Base-by-base conservation (phyloP, 768 basidiomycete genomes). In the Boletus patriciae region DNA sequence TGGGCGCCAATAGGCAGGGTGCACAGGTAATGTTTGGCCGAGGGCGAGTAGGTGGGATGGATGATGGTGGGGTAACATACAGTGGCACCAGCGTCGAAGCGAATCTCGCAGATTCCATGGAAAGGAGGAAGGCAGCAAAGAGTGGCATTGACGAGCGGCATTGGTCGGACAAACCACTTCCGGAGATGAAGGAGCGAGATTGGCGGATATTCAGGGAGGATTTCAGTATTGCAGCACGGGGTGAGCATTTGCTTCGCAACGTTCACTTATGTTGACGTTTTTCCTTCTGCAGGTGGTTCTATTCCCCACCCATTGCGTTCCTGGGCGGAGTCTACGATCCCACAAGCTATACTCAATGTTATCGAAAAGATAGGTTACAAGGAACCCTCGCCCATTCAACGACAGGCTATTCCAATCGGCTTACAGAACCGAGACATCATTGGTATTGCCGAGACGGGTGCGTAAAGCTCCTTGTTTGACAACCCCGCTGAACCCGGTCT, bases 161-260 rank as follows among this genome's bases (percentile, higher is more conserved):
- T 76, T 99, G 97, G 97, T 89, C 92, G 0, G 95, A 98, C 16
- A 99, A 99, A 72, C 83, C 87, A 2, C 76, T 98, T 41, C 70
- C 80, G 4, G 94, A 98, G 74, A 98, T 99, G 70, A 93, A 90
- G 69, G 97, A 98, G 66, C 81, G 97, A 46, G 97, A 99, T 70
- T 99, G 97, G 97, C 85, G 97, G 65, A 99, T 99, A 70, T 98
- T 99, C 78, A 79, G 95, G 59, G 97, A 98, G 73, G 97, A 99
- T 74, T 99, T 96, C 76, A 95, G 88, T 66, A 99, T 99, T 57
- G 86, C 92, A 55, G 88, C 95, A 1, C 76, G 95, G 73, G 96
- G 95, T 88, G 49, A 70, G 36, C 7, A 37, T n/a, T 55, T 40
- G 46, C 54, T 46, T 52, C 27, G 23, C 29, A 19, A 16, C 19